These are phyloP conservation scores for Oryza longistaminata DNA, from an alignment of 176 grass and related monocot species.

Conservation along the genomic window DNA sequence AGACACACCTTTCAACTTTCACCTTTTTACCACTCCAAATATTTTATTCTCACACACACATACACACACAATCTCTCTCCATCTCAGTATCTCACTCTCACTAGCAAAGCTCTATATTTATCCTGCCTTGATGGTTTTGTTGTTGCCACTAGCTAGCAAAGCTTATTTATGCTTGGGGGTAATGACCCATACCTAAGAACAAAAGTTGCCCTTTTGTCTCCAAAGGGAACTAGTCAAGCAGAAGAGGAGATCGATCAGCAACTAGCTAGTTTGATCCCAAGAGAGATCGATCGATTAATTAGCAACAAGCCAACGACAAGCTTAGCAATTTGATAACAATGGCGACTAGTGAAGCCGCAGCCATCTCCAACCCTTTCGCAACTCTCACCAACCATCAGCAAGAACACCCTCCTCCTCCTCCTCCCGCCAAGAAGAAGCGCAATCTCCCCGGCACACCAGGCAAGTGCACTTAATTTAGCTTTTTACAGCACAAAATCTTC, in stretches of 20 bases:
- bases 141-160: slow-evolving; percentile 49
- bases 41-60: neutral
- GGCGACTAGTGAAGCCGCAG: slow-evolving; percentile 51
- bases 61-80: neutral
- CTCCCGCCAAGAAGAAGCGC: slow-evolving; percentile 84
- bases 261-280: too few relatives aligned
- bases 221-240: slow-evolving; percentile 21
- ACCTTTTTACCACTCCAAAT: slow-evolving; percentile 40
- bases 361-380: slow-evolving; percentile 57
- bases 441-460: slow-evolving; percentile 98
- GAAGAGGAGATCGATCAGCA: neutral
- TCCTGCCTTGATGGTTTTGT: slow-evolving; percentile 4
- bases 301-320: neutral
- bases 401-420: slow-evolving; percentile 42
- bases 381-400: slow-evolving; percentile 47
- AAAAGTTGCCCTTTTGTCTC: slow-evolving; percentile 58
- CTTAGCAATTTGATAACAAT: slow-evolving; percentile 2
- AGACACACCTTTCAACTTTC: slow-evolving; percentile 49
- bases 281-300: neutral
- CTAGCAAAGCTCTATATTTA: slow-evolving; percentile 5
- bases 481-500: too few relatives aligned
- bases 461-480: slow-evolving; percentile 42
- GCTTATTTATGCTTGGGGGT: slow-evolving; percentile 39
- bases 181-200: slow-evolving; percentile 50
- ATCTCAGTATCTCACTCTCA: neutral